Conservation (phyloP, 2,329 filamentous ascomycete genomes). For the Ascocoryne sarcoides region DNA sequence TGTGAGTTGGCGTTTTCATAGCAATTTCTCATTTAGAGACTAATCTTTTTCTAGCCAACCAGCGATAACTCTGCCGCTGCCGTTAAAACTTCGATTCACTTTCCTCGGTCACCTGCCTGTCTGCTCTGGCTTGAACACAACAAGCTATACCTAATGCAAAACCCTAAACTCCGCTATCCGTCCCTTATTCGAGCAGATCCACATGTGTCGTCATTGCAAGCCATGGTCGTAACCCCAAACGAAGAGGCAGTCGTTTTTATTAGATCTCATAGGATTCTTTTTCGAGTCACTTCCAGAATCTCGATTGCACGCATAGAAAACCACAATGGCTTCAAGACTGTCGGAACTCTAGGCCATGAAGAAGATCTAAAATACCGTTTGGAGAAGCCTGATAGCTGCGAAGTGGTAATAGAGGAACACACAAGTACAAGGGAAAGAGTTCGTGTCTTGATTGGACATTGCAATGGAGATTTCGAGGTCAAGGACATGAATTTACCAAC, state of each 20-base stretch:
- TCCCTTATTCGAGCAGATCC: neutral
- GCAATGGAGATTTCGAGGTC: constrained; percentile 5
- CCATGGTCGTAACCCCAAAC: constrained; percentile 4
- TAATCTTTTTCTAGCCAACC: neutral
- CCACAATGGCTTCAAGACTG: neutral
- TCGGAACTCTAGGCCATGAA: neutral
- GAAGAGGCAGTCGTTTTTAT: constrained; percentile 4
- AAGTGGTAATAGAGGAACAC: constrained; percentile 4
- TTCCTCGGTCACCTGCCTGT: constrained; percentile 1
- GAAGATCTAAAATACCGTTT: constrained; percentile 1
- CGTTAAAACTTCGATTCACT: neutral
- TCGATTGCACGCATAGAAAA: neutral
- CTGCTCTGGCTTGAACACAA: constrained; percentile 3
- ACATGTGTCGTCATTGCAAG: constrained; percentile 1
- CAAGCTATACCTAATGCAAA: neutral
- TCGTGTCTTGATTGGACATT: constrained; percentile 4
- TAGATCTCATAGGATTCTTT: neutral
- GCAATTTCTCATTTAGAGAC: neutral
- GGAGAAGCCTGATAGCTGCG: neutral
- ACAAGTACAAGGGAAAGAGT: neutral
- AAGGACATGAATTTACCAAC: constrained; percentile 1
- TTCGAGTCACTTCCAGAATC: constrained; percentile 1
- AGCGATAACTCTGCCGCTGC: neutral
- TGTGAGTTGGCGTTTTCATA: neutral
- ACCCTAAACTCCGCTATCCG: neutral